phyloP scores from a whole-genome alignment of 768 basidiomycete genomes.

The Tylopilus balloui region DNA sequence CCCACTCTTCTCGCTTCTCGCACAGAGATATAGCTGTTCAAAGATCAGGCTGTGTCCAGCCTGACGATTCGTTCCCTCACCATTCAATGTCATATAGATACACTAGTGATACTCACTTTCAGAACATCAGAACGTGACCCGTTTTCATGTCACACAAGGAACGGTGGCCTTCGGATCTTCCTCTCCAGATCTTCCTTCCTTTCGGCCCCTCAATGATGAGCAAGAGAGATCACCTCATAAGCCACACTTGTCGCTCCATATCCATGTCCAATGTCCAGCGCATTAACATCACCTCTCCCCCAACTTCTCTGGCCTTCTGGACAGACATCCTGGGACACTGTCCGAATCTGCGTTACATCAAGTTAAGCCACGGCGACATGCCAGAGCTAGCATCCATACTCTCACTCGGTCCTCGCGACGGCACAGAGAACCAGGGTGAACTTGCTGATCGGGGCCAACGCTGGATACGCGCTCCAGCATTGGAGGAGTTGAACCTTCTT shows the following conservation, averaged over 20 bases:
- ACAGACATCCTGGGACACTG: neutral
- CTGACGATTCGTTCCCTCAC: neutral
- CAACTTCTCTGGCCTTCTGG: neutral
- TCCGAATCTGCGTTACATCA: neutral
- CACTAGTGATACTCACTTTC: too few relatives aligned
- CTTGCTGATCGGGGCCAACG: too few relatives aligned
- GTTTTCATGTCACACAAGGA: too few relatives aligned
- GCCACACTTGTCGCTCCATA: neutral
- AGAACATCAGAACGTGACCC: neutral
- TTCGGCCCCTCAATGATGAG: neutral
- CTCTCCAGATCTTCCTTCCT: neutral
- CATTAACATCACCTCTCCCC: neutral
- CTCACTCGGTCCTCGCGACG: too few relatives aligned
- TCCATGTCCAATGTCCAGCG: neutral
- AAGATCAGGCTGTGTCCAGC: neutral
- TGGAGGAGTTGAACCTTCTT: too few relatives aligned
- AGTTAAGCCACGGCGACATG: neutral
- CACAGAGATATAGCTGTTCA: neutral
- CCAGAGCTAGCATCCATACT: neutral
- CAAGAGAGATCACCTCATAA: neutral
- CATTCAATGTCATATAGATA: too few relatives aligned
- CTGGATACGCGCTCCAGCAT: too few relatives aligned
- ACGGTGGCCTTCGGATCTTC: too few relatives aligned
- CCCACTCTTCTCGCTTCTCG: neutral
- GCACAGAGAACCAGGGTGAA: neutral